Percentiles rank a stretch among this genome's conserved stretches.
These are phyloP conservation scores for Penicillium salamii DNA, from an alignment of 495 filamentous ascomycete genomes.

Conservation along the genomic window DNA sequence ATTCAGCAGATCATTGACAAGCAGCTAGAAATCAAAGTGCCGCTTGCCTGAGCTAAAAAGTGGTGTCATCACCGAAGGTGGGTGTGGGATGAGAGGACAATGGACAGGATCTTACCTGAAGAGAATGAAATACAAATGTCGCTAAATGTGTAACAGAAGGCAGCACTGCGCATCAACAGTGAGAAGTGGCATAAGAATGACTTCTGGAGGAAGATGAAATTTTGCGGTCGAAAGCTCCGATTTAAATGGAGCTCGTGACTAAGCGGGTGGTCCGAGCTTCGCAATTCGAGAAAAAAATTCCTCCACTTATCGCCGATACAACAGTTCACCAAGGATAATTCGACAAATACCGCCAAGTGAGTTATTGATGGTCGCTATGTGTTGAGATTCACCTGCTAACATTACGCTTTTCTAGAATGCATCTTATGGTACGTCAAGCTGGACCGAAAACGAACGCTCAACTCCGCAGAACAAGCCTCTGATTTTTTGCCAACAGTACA, in stretches of 20 bases:
- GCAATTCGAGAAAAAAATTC: slow-evolving; percentile 35
- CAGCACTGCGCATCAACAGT: slow-evolving; percentile 4
- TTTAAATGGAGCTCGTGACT: slow-evolving; percentile 35
- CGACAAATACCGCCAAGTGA: slow-evolving; percentile 30
- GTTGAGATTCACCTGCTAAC: slow-evolving; percentile 14
- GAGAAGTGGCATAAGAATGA: background rate
- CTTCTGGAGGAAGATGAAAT: slow-evolving; percentile 21
- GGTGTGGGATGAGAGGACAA: slow-evolving; percentile 2
- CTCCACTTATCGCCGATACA: slow-evolving; percentile 17
- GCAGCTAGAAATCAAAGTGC: slow-evolving; percentile 72
- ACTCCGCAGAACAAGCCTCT: slow-evolving; percentile 6
- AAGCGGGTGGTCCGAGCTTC: slow-evolving; percentile 25
- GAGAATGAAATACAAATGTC: too few relatives aligned
- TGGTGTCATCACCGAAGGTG: slow-evolving; percentile 45
- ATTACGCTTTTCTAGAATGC: slow-evolving; percentile 36
- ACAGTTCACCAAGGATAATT: slow-evolving; percentile 8
- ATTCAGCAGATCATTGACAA: slow-evolving; percentile 67
- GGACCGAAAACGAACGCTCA: slow-evolving; percentile 3
- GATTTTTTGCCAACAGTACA: slow-evolving; percentile 54
- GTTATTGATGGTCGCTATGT: slow-evolving; percentile 2
- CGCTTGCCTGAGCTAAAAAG: slow-evolving; percentile 46
- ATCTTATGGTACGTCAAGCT: slow-evolving; percentile 48
- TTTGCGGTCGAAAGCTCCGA: slow-evolving; percentile 15
- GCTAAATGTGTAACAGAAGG: background rate
- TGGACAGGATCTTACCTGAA: slow-evolving; percentile 16